Conservation (phyloP, 164 flowering plant genomes). For the Dillenia turbinata region DNA sequence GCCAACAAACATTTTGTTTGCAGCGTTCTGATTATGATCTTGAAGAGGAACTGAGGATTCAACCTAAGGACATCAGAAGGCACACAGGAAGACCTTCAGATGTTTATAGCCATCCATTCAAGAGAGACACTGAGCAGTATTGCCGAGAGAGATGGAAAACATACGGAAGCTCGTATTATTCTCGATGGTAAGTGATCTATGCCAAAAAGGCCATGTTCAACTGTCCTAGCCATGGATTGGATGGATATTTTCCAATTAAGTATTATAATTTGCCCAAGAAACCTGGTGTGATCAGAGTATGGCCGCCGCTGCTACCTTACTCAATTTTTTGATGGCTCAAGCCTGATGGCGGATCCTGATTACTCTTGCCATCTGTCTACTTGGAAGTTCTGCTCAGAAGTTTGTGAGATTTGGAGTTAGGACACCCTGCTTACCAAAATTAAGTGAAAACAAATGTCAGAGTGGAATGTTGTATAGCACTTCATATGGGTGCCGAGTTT, state of each 20-base stretch:
- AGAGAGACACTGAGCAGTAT: constrained; percentile 29
- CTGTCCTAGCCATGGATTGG: background rate
- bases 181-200: constrained; percentile 26
- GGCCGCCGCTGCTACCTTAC: background rate
- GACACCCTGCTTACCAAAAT: no score
- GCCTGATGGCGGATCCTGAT: background rate
- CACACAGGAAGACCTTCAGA: constrained; percentile 25
- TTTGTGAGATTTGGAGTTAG: no score
- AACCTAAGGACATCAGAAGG: no score
- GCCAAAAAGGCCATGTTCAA: background rate
- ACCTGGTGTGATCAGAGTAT: background rate
- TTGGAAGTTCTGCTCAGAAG: no score
- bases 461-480: no score
- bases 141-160: constrained; percentile 39
- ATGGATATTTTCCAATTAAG: background rate
- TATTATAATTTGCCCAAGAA: background rate
- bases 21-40: constrained; percentile 50
- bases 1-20: background rate
- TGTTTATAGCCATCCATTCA: constrained; percentile 25
- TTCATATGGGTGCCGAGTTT: no score
- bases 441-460: no score
- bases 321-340: background rate
- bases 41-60: constrained; percentile 44
- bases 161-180: constrained; percentile 21
- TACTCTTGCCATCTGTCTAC: background rate